Evolutionary conservation across 176 grass and related monocot species (phyloP), one percentile per base, ranked within the genome.

Genomic region (Carex myosuroides): DNA sequence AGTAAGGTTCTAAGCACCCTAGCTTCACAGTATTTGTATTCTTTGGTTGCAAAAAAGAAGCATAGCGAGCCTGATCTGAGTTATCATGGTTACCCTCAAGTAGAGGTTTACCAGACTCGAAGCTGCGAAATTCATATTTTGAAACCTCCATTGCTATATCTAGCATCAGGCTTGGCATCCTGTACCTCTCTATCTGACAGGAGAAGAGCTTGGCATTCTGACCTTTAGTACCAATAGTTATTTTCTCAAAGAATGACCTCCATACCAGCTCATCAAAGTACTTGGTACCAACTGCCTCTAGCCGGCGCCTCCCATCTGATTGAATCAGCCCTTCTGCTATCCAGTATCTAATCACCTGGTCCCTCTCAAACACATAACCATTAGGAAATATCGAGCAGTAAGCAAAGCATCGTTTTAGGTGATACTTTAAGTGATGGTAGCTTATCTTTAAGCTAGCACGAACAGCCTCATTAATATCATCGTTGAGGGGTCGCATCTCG

Each of bases 371-470:
- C 70, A 87, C 79, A 72, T 85, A 71, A 39, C 85, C 85, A 55
- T 52, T 81, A 84, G 87, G 89, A 62, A 89, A 73, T 42, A 91
- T 67, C 55, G 84, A 88, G 66, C 85, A 94, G 80, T 87, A 94
- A 85, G 89, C 85, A 79, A 91, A 86, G 24, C 89, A 91, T 78
- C 83, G 89, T 78, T 91, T 90, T 18, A 89, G 77, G 56, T 85
- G 81, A 85, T 86, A 94, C 13, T 84, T 58, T 78, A 92, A 83
- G 76, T 94, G 90, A 48, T 90, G 86, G 61, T 94, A 94, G 64
- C 90, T 92, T 62, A 92, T 89, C 77, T 87, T 81, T 41, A 94
- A 88, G 39, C 84, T 92, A 4, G 90, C 58, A 50, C 9, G 14
- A 86, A 81, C 30, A 89, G 46, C 81, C 50, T 58, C 78, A 8